Conservation (phyloP, 768 basidiomycete genomes). For the Leccinum pellstonianum region DNA sequence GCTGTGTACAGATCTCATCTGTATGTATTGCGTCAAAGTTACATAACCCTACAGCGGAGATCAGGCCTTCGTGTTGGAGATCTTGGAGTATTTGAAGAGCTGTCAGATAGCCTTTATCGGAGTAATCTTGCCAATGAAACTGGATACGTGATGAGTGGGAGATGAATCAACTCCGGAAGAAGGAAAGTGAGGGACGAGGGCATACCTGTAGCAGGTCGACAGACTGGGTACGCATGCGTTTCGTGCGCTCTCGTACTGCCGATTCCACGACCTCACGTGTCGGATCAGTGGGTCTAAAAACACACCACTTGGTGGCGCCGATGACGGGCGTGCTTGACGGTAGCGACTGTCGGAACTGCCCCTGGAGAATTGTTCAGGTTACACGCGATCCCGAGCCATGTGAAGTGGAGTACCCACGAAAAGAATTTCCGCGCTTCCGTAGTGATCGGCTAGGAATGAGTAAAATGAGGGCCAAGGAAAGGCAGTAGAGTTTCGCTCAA, state of each 20-base stretch:
- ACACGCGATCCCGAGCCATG: not conserved
- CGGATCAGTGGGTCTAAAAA: slow-evolving; percentile 55
- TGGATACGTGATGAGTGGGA: slow-evolving; percentile 25
- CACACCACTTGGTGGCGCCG: slow-evolving; percentile 86
- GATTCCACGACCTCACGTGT: slow-evolving; percentile 58
- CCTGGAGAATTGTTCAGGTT: slow-evolving; percentile 42
- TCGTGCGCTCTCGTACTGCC: slow-evolving; percentile 67
- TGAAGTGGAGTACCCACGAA: slow-evolving; percentile 50
- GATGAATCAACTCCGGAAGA: not conserved
- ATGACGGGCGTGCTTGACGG: slow-evolving; percentile 44
- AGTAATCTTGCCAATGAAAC: slow-evolving; percentile 82
- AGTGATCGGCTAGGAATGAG: slow-evolving; percentile 68
- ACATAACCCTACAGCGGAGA: slow-evolving; percentile 69
- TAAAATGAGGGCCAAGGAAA: slow-evolving; percentile 10
- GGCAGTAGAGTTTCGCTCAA: not conserved
- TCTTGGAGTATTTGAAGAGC: slow-evolving; percentile 53
- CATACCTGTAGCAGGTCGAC: slow-evolving; percentile 75
- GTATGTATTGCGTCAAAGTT: slow-evolving; percentile 77
- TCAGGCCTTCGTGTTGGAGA: slow-evolving; percentile 57
- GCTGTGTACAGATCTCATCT: slow-evolving; percentile 75
- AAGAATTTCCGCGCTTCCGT: slow-evolving; percentile 79
- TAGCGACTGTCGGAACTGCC: slow-evolving; percentile 59
- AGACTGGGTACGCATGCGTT: slow-evolving; percentile 56
- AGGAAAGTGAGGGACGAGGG: not conserved
- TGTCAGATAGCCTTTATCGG: slow-evolving; percentile 46